phyloP scores from a whole-genome alignment of 352 stramenopile genomes.

The Thraustotheca clavata region DNA sequence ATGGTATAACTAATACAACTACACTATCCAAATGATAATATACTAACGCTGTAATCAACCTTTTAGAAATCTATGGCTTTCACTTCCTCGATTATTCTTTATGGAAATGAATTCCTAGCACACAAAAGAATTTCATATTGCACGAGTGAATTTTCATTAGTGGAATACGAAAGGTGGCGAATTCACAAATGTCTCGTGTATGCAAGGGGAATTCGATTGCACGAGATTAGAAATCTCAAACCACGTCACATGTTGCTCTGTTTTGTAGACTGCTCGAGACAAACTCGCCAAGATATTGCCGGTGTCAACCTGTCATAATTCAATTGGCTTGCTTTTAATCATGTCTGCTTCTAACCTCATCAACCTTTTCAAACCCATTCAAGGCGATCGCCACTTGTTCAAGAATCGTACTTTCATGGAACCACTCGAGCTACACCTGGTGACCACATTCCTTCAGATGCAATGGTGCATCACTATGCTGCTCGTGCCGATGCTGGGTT shows the following conservation, averaged over 20 bases:
- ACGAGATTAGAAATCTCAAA: no score
- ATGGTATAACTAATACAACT: neutral
- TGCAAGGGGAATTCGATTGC: no score
- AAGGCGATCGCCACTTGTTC: neutral
- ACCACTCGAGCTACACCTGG: constrained; percentile 30
- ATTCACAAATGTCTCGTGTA: neutral
- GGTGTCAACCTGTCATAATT: no score
- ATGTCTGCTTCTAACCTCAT: no score
- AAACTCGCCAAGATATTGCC: no score
- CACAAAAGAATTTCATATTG: neutral
- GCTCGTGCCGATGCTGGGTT: constrained; percentile 31
- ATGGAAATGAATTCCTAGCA: neutral
- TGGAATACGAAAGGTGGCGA: neutral
- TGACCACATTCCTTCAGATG: constrained; percentile 23
- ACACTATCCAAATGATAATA: no score
- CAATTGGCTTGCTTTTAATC: no score
- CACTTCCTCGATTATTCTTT: no score
- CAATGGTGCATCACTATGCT: constrained; percentile 34
- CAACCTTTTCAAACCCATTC: constrained; percentile 6
- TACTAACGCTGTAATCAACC: neutral
- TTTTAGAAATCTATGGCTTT: no score
- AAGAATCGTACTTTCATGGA: constrained; percentile 34
- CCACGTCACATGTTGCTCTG: no score
- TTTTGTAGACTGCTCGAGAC: no score
- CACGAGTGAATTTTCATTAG: no score